These are phyloP conservation scores for Penicillium chermesinum DNA, from an alignment of 495 filamentous ascomycete species.

Conservation along the genomic window DNA sequence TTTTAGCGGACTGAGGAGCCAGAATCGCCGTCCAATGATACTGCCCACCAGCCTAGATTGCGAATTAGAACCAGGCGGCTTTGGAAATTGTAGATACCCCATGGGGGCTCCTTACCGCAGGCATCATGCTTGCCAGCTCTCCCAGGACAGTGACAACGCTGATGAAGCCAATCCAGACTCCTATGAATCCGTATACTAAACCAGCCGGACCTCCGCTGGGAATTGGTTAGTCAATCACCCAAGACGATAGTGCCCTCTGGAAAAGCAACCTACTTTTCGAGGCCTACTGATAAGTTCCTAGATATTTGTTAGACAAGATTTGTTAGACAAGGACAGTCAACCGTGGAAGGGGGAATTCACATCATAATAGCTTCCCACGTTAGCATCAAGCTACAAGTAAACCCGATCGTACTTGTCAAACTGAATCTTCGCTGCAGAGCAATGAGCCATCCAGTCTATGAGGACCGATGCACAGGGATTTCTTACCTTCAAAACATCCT, in stretches of 20 bases:
- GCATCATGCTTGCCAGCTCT: constrained; percentile 1
- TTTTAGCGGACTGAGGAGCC: not conserved
- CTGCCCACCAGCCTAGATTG: not conserved
- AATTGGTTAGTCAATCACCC: not conserved
- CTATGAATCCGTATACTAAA: not conserved
- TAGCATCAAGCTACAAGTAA: constrained; percentile 2
- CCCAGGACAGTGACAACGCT: constrained; percentile 1
- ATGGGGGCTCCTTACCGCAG: not conserved
- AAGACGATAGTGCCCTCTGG: too few relatives aligned
- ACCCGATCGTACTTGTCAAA: not conserved
- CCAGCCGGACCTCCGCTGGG: not conserved
- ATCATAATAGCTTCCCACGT: constrained; percentile 1
- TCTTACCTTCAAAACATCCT: constrained; percentile 1
- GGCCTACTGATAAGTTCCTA: not conserved
- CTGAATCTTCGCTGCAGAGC: not conserved
- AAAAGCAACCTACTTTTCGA: not conserved
- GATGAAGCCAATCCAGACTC: constrained; percentile 1
- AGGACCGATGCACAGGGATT: not conserved
- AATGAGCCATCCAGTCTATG: not conserved
- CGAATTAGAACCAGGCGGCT: not conserved
- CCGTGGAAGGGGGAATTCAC: not conserved
- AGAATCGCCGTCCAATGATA: constrained; percentile 1
- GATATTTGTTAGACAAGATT: not conserved
- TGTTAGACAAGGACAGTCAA: not conserved
- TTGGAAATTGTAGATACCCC: not conserved